Evolutionary conservation across 2,329 filamentous ascomycete species (phyloP).

Genomic region (Alternaria rosae): DNA sequence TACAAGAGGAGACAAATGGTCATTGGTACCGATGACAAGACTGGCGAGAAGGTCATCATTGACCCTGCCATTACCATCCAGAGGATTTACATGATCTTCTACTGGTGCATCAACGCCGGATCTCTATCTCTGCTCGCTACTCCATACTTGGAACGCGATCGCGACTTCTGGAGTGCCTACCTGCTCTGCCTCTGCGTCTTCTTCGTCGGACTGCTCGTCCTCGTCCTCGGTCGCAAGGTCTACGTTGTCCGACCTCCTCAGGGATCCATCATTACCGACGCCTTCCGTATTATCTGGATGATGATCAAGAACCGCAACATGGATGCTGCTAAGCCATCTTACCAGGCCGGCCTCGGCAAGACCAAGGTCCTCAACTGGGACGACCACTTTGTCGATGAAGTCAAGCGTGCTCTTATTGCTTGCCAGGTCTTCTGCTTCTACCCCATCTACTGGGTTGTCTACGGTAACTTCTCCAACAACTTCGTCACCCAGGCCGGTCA

Average conservation of each 20-base stretch:
- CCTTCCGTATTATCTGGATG: slow-evolving; percentile 67
- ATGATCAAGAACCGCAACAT: slow-evolving; percentile 63
- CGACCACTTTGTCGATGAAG: slow-evolving; percentile 75
- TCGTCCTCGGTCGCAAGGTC: slow-evolving; percentile 48
- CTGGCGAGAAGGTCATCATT: slow-evolving; percentile 56
- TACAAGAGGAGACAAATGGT: slow-evolving; percentile 54
- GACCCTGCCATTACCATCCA: slow-evolving; percentile 58
- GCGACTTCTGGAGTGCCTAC: slow-evolving; percentile 75
- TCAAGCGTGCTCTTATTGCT: slow-evolving; percentile 70
- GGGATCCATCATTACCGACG: slow-evolving; percentile 48
- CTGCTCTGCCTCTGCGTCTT: slow-evolving; percentile 71
- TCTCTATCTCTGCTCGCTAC: slow-evolving; percentile 73
- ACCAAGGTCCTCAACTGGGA: slow-evolving; percentile 64
- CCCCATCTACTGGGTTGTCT: slow-evolving; percentile 58
- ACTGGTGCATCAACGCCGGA: slow-evolving; percentile 76
- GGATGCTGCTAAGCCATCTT: slow-evolving; percentile 71
- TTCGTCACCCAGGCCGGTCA: slow-evolving; percentile 56
- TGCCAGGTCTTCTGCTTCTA: slow-evolving; percentile 71
- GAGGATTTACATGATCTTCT: slow-evolving; percentile 68
- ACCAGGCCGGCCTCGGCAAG: slow-evolving; percentile 63
- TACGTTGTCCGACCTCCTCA: slow-evolving; percentile 51
- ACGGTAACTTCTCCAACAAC: slow-evolving; percentile 53
- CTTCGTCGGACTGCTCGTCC: slow-evolving; percentile 66
- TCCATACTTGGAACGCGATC: slow-evolving; percentile 73
- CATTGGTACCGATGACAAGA: slow-evolving; percentile 52